Base-by-base conservation (phyloP, 805 yeast species). In the Yamadazyma insecticola region DNA sequence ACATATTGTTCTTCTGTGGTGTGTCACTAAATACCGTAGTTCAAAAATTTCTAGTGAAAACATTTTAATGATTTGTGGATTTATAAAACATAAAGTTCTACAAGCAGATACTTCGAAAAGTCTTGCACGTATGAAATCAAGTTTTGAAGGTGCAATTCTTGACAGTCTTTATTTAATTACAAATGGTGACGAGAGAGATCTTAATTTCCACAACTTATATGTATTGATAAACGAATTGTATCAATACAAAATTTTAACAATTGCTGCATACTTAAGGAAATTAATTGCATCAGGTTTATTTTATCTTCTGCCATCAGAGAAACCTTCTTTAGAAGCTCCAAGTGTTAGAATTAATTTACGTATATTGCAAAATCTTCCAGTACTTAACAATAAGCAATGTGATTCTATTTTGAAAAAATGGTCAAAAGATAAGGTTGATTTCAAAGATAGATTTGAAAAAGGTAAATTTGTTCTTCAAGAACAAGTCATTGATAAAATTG, bases 261-360 rank as follows among this genome's bases (percentile, higher is more conserved):
- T 78, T 11, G 76, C 82, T 1, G 70, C 82, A 1, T 90, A 90
- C 47, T 65, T 89, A 35, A 64, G 97, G 46, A 76, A 79, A 43
- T 60, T 89, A 22, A 88, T 90, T 26, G 86, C 96, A 7, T 78
- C 92, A 1, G 98, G 97, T 4, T 66, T 87, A 1, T 74, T 89
- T 27, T 86, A 83, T 53, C 54, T 76, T 9, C 58, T 66, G 3
- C 37, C 33, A 13, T 33, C 33, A 3, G 24, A 23, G 10, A 12
- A n/a, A 11, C 6, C 5, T 21, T 5, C 9, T 11, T 67, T 74
- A 6, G 72, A 46, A 18, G 39, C 40, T 7, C 44, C 47, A 2
- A 45, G 29, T 13, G 45, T 58, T 4, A 41, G 48, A 5, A 68
- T 68, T 25, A 95, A 74, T 49, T 60, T 81, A 14, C 44, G 63